Evolutionary conservation across 371 early-diverging fungal species (phyloP).

Genomic region (Apophysomyces trapeziformis): DNA sequence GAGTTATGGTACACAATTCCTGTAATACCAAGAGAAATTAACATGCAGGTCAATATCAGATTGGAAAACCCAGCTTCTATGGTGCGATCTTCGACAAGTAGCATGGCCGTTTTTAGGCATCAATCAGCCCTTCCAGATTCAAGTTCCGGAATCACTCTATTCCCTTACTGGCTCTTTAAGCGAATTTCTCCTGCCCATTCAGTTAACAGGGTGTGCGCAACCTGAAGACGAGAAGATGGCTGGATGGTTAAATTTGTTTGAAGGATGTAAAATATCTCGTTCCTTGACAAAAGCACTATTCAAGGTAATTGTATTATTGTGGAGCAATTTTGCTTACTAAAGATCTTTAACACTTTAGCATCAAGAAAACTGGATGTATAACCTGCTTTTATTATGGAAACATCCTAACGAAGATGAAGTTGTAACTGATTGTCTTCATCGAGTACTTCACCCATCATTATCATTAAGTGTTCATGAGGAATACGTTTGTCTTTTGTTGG

Average conservation of each 20-base stretch:
- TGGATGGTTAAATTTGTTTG: constrained; percentile 28
- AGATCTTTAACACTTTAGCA: constrained; percentile 3
- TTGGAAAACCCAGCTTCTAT: constrained; percentile 29
- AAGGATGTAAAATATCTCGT: constrained; percentile 28
- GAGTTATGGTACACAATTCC: neutral
- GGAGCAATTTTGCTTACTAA: neutral
- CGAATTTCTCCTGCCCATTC: neutral
- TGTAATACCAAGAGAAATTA: constrained; percentile 8
- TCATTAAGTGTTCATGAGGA: constrained; percentile 21
- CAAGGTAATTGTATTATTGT: constrained; percentile 10
- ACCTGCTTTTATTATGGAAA: constrained; percentile 25
- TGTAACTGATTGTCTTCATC: constrained; percentile 16
- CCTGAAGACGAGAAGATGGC: neutral
- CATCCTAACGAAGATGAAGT: constrained; percentile 27
- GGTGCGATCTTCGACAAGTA: constrained; percentile 19
- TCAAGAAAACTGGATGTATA: constrained; percentile 28
- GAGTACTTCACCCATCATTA: constrained; percentile 23
- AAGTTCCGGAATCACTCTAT: constrained; percentile 15
- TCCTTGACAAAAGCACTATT: constrained; percentile 22
- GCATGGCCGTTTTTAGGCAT: neutral
- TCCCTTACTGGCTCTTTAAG: constrained; percentile 20
- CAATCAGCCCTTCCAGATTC: constrained; percentile 2
- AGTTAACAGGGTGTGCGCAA: neutral
- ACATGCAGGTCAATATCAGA: constrained; percentile 19
- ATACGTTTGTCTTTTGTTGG: constrained; percentile 24